These are phyloP conservation scores for Seiridium unicorne DNA, from an alignment of 2,329 filamentous ascomycete species.

Conservation along the genomic window DNA sequence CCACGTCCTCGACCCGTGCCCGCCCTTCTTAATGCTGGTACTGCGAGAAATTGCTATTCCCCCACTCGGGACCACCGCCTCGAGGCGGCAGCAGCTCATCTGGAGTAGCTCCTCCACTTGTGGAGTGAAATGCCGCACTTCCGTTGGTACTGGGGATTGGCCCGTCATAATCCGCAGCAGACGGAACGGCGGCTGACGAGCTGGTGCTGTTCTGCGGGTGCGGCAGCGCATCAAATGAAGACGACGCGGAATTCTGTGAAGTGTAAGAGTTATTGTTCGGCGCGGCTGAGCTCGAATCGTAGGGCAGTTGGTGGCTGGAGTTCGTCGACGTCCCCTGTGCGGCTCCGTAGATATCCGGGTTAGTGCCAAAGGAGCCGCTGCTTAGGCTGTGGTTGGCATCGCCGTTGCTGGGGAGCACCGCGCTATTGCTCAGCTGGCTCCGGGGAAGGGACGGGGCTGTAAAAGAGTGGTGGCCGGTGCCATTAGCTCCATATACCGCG, in stretches of 20 bases:
- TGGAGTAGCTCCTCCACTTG: not conserved
- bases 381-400: not conserved
- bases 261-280: not conserved
- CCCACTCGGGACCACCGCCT: not conserved
- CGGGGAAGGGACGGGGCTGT: not conserved
- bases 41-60: not conserved
- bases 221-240: not conserved
- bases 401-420: conserved; percentile 1
- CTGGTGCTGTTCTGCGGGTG: not conserved
- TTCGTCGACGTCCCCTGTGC: not conserved
- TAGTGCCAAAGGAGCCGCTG: not conserved
- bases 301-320: not conserved
- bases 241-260: not conserved
- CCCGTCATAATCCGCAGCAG: not conserved
- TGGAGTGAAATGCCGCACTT: not conserved
- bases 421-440: not conserved
- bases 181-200: not conserved
- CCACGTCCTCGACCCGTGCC: not conserved
- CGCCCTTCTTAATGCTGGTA: not conserved
- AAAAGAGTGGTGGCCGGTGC: not conserved
- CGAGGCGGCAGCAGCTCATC: not conserved
- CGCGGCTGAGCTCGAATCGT: conserved; percentile 3
- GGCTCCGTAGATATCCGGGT: not conserved
- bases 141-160: not conserved
- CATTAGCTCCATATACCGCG: not conserved